phyloP scores from a whole-genome alignment of 768 basidiomycete species.

The Roridomyces roridus region DNA sequence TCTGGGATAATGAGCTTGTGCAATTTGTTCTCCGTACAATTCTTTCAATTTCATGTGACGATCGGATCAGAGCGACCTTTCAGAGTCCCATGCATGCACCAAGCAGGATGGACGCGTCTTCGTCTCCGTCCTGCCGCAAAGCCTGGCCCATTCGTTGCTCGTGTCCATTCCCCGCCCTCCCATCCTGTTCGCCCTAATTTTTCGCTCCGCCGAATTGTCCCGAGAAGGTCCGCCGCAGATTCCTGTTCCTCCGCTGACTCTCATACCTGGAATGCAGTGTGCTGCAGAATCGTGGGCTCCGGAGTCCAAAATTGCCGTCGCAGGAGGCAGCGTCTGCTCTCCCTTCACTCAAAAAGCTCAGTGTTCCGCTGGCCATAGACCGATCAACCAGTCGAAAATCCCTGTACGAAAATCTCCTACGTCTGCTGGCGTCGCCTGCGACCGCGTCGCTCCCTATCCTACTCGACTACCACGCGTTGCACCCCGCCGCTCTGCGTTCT shows the following conservation, averaged over 20 bases:
- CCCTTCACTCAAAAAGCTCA: not conserved
- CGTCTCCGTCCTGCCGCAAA: conserved; percentile 35
- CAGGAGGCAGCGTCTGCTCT: not conserved
- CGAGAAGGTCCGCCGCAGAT: not conserved
- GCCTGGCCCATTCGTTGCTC: conserved; percentile 24
- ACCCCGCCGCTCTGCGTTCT: conserved; percentile 41
- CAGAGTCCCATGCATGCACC: conserved; percentile 55
- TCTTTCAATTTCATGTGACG: no score
- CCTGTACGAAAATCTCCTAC: conserved; percentile 51
- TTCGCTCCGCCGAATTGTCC: conserved; percentile 1
- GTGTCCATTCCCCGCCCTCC: conserved; percentile 1
- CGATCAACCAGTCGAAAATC: conserved; percentile 36
- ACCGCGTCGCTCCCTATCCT: conserved; percentile 42
- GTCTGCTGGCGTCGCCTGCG: conserved; percentile 38
- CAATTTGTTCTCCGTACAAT: not conserved
- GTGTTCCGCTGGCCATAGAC: not conserved
- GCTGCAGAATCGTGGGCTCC: not conserved
- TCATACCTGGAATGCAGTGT: not conserved
- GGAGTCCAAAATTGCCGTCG: not conserved
- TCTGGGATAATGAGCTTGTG: not conserved
- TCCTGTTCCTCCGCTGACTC: not conserved
- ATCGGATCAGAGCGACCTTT: conserved; percentile 3
- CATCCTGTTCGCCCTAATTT: conserved; percentile 18
- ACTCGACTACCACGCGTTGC: conserved; percentile 55
- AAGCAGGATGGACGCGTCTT: conserved; percentile 41